Evolutionary conservation across 169 alveolate species (phyloP).

Genomic region (Eimeria brunetti): DNA sequence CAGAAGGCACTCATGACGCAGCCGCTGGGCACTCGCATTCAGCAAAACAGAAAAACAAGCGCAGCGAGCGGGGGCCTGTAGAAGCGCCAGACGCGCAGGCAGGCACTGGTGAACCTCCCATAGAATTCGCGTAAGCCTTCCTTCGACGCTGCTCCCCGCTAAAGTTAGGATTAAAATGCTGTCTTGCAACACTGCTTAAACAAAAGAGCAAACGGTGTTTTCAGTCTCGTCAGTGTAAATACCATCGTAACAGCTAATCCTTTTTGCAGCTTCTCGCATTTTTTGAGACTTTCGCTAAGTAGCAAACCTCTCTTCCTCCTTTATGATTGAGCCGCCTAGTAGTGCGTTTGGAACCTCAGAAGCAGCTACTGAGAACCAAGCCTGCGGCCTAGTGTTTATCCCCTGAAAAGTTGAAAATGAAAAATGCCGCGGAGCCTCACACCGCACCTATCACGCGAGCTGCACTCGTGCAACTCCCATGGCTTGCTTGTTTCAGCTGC

Average conservation of each 20-base stretch:
- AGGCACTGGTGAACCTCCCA: conserved; percentile 11
- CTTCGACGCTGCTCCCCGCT: too few species aligned
- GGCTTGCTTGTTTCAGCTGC: neutral
- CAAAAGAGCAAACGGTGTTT: too few species aligned
- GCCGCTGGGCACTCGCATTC: neutral
- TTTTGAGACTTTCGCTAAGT: neutral
- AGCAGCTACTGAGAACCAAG: neutral
- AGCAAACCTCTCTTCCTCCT: neutral
- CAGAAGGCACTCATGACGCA: neutral
- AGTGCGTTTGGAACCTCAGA: neutral
- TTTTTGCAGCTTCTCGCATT: neutral
- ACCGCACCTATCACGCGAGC: neutral
- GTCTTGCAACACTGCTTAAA: too few species aligned
- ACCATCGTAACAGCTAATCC: neutral
- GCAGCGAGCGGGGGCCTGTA: neutral
- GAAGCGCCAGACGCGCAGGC: conserved; percentile 15
- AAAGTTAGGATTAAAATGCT: too few species aligned
- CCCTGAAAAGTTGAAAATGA: neutral
- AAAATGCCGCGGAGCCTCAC: neutral
- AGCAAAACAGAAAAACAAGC: conserved; percentile 14
- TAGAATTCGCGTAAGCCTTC: conserved; percentile 35
- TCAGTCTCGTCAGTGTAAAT: too few species aligned
- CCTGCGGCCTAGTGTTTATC: neutral
- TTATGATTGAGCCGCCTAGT: neutral
- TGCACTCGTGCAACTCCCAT: neutral